Conservation (phyloP, 2,329 filamentous ascomycete species). For the Chrysoporthe deuterocubensis region DNA sequence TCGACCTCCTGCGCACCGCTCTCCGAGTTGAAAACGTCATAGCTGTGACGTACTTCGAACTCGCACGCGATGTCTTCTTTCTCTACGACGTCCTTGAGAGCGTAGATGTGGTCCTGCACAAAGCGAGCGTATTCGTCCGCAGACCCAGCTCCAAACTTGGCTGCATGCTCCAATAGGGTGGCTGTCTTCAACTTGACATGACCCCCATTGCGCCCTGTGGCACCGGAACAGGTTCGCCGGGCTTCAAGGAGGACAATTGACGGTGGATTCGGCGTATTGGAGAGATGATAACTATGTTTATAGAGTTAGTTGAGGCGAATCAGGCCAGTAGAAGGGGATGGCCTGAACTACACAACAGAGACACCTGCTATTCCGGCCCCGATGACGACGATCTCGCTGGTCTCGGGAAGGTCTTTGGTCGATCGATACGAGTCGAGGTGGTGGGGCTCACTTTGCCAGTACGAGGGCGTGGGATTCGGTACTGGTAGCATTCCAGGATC, state of each 20-base stretch:
- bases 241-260: conserved; percentile 25
- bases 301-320: neutral
- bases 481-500: conserved; percentile 17
- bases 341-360: conserved; percentile 15
- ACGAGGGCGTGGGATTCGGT: conserved; percentile 23
- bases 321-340: neutral
- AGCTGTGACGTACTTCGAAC: conserved; percentile 24
- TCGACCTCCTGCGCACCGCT: conserved; percentile 13
- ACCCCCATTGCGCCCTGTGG: conserved; percentile 27
- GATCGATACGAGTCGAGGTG: conserved; percentile 25
- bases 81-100: conserved; percentile 24
- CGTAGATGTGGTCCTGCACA: conserved; percentile 17
- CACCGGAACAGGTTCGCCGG: conserved; percentile 26
- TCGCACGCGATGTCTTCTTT: conserved; percentile 22
- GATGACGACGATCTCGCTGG: conserved; percentile 21
- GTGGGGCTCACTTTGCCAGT: conserved; percentile 27
- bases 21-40: conserved; percentile 21
- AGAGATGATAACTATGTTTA: conserved; percentile 22
- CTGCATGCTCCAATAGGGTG: neutral
- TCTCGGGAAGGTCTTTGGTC: conserved; percentile 17
- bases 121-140: conserved; percentile 20
- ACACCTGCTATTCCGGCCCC: conserved; percentile 26
- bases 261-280: conserved; percentile 14
- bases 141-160: conserved; percentile 12
- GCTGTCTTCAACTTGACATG: conserved; percentile 20